Conservation (phyloP, 2,329 filamentous ascomycete genomes). For the Neonectria coccinea region DNA sequence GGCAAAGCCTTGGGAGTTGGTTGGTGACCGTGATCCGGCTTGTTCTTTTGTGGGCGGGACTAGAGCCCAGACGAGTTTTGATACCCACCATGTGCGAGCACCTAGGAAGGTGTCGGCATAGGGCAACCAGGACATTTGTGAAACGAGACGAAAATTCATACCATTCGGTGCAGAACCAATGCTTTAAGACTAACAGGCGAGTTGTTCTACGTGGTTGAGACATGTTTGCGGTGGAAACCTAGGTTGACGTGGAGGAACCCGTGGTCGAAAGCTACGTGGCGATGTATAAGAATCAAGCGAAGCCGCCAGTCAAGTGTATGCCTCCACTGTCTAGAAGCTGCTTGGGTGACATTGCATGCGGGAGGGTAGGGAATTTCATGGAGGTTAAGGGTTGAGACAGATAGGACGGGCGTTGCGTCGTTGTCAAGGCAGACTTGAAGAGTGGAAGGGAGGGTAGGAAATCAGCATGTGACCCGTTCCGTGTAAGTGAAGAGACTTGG, state of each 20-base stretch:
- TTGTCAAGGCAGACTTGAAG: slow-evolving; percentile 26
- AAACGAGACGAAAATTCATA: slow-evolving; percentile 31
- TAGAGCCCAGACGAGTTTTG: slow-evolving; percentile 34
- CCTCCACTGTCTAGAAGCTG: slow-evolving; percentile 18
- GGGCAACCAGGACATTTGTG: slow-evolving; percentile 26
- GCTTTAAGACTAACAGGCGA: neutral
- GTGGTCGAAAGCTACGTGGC: slow-evolving; percentile 21
- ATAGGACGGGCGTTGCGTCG: slow-evolving; percentile 7
- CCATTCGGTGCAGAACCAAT: slow-evolving; percentile 21
- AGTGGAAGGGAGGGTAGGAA: slow-evolving; percentile 11
- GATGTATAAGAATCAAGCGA: slow-evolving; percentile 22
- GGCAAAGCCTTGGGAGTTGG: slow-evolving; percentile 32
- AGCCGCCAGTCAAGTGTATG: slow-evolving; percentile 9
- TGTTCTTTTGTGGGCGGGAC: slow-evolving; percentile 32
- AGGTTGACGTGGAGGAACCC: slow-evolving; percentile 19
- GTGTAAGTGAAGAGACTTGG: slow-evolving; percentile 23
- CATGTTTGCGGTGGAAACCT: slow-evolving; percentile 8
- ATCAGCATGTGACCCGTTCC: slow-evolving; percentile 2
- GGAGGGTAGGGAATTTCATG: neutral
- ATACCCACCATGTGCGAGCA: slow-evolving; percentile 38
- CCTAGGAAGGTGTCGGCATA: slow-evolving; percentile 19
- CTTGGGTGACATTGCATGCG: neutral
- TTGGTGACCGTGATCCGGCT: slow-evolving; percentile 34
- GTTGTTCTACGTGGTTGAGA: slow-evolving; percentile 20
- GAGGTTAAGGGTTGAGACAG: slow-evolving; percentile 12